phyloP scores from a whole-genome alignment of 306 rosid genomes.

The Sicyos edulis region DNA sequence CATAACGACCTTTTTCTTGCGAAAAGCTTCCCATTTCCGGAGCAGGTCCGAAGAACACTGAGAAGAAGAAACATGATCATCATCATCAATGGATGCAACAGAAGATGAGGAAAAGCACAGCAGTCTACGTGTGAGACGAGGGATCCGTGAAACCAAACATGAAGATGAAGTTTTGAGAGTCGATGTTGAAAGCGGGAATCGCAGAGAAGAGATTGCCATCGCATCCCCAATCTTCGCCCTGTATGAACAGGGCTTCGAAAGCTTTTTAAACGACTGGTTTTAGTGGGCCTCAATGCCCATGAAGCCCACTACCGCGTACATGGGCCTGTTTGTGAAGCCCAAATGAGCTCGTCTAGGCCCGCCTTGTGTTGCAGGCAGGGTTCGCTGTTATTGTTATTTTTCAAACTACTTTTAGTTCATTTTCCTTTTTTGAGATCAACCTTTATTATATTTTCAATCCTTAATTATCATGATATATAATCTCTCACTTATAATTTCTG shows the following conservation, averaged over 20 bases:
- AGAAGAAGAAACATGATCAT: not conserved
- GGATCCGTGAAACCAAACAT: constrained; percentile 1
- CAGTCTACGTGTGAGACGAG: constrained; percentile 14
- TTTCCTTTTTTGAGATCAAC: no score
- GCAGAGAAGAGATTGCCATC: constrained; percentile 45
- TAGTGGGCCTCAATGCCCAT: not conserved
- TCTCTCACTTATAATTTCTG: no score
- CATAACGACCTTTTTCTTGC: constrained; percentile 76
- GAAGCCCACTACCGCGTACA: not conserved
- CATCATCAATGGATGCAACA: not conserved
- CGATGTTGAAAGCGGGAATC: constrained; percentile 34
- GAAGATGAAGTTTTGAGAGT: constrained; percentile 26
- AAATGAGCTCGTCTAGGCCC: not conserved
- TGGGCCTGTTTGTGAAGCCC: not conserved
- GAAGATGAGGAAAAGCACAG: constrained; percentile 21
- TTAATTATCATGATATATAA: no score
- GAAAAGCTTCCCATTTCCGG: constrained; percentile 52
- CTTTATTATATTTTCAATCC: no score
- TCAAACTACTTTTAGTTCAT: no score
- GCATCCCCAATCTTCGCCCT: not conserved
- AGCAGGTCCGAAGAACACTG: not conserved
- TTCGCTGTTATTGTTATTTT: no score
- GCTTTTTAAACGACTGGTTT: not conserved
- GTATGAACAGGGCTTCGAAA: not conserved
- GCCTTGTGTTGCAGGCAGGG: no score